Percentiles rank a stretch among this genome's conserved stretches.
Evolutionary conservation across 2,329 filamentous ascomycete species (phyloP).

Genomic region (Stagonosporopsis rhizophila): DNA sequence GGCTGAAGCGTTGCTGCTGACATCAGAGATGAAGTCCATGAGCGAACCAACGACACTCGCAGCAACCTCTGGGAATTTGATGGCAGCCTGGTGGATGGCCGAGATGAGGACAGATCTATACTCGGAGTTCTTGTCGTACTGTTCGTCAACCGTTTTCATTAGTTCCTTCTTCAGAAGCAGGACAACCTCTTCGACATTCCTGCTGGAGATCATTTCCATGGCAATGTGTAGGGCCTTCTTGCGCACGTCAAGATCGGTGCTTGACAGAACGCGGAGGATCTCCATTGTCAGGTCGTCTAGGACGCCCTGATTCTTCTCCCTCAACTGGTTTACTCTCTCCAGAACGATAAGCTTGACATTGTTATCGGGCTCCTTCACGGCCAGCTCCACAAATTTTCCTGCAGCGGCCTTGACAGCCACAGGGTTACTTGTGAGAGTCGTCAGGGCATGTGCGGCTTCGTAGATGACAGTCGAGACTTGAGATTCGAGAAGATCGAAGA

Average conservation of each 20-base stretch:
- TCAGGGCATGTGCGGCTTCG: constrained; percentile 94
- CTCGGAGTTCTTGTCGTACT: constrained; percentile 80
- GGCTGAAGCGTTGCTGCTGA: constrained; percentile 96
- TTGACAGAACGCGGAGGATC: constrained; percentile 90
- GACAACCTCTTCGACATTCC: constrained; percentile 97
- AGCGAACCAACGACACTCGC: constrained; percentile 94
- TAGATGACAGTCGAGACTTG: constrained; percentile 94
- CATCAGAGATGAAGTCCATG: constrained; percentile 99
- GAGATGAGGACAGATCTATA: constrained; percentile 88
- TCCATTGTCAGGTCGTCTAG: constrained; percentile 97
- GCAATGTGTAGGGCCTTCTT: constrained; percentile 89
- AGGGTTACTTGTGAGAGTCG: constrained; percentile 91
- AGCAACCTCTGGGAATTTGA: constrained; percentile 98
- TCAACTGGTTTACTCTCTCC: constrained; percentile 87
- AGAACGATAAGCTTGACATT: constrained; percentile 99
- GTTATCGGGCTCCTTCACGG: constrained; percentile 97
- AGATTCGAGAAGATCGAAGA: constrained; percentile 95
- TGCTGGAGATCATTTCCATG: constrained; percentile 97
- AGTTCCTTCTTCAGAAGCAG: constrained; percentile 96
- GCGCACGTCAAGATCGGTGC: constrained; percentile 93
- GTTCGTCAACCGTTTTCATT: constrained; percentile 95
- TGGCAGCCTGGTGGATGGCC: constrained; percentile 96
- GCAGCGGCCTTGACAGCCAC: constrained; percentile 97
- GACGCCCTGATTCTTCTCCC: constrained; percentile 87
- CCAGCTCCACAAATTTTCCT: constrained; percentile 93